A percentile compares a stretch with the other conserved stretches of the same genome.
phyloP scores from a whole-genome alignment of 192 early-diverging fungal species.

The Podila horticola region DNA sequence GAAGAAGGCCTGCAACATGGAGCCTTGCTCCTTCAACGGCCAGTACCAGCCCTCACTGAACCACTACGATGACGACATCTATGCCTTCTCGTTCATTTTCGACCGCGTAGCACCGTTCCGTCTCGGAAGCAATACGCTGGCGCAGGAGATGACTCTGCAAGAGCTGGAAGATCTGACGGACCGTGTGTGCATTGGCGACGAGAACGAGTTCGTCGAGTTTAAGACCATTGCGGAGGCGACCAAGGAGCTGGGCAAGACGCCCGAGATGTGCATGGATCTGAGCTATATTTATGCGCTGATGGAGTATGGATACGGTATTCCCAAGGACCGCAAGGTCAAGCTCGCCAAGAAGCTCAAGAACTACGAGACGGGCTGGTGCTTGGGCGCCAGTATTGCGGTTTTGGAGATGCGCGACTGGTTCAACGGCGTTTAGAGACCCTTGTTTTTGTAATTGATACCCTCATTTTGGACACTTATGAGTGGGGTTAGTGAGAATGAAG shows the following conservation, averaged over 20 bases:
- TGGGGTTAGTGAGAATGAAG: too few relatives aligned
- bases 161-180: slow-evolving; percentile 76
- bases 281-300: slow-evolving; percentile 89
- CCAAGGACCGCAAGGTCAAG: slow-evolving; percentile 71
- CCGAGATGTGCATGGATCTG: slow-evolving; percentile 91
- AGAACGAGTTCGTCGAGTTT: slow-evolving; percentile 60
- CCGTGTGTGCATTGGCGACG: slow-evolving; percentile 70
- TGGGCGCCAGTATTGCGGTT: slow-evolving; percentile 91
- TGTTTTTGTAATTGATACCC: neutral
- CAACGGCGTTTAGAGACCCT: neutral
- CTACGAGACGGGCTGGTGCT: slow-evolving; percentile 96
- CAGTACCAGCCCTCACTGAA: slow-evolving; percentile 88
- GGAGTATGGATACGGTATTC: slow-evolving; percentile 85
- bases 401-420: slow-evolving; percentile 60
- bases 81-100: slow-evolving; percentile 97
- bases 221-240: slow-evolving; percentile 54
- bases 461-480: neutral
- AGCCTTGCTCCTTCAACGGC: slow-evolving; percentile 92
- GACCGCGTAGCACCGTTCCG: slow-evolving; percentile 77
- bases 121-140: slow-evolving; percentile 64
- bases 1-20: slow-evolving; percentile 61
- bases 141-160: slow-evolving; percentile 73
- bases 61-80: slow-evolving; percentile 82
- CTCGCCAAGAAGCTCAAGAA: slow-evolving; percentile 92
- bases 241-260: slow-evolving; percentile 56